Evolutionary conservation across 108 stramenopile species (phyloP).

Genomic region (Cyclotella distinguenda): DNA sequence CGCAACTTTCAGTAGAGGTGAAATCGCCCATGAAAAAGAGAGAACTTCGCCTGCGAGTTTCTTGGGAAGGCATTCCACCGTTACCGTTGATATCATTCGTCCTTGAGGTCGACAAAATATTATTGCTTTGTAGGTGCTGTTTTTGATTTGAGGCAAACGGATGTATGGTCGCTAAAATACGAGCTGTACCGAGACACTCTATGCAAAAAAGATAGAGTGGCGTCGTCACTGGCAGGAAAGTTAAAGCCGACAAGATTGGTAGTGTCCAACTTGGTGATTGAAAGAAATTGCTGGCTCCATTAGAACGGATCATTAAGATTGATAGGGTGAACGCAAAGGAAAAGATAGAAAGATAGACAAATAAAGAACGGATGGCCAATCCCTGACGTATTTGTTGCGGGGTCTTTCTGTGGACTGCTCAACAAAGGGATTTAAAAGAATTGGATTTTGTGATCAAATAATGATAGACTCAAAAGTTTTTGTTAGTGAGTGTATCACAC

Average conservation of each 20-base stretch:
- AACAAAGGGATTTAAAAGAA: constrained; percentile 2
- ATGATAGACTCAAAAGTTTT: too few relatives aligned
- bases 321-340: constrained; percentile 41
- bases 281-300: constrained; percentile 16
- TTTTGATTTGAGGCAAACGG: constrained; percentile 49
- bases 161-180: constrained; percentile 72
- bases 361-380: constrained; percentile 41
- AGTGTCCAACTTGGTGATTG: constrained; percentile 50
- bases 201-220: constrained; percentile 66
- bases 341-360: constrained; percentile 41
- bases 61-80: not conserved
- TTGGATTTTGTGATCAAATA: too few relatives aligned
- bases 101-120: not conserved
- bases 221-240: constrained; percentile 56
- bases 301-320: constrained; percentile 51
- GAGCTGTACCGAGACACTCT: constrained; percentile 72
- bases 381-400: constrained; percentile 68
- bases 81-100: not conserved
- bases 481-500: not conserved
- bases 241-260: constrained; percentile 66
- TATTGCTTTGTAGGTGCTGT: not conserved
- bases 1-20: not conserved
- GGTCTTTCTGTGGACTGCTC: constrained; percentile 31
- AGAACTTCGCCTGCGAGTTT: not conserved
- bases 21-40: not conserved